Evolutionary conservation across 805 yeast species (phyloP).

Genomic region (Kregervanrija delftensis): DNA sequence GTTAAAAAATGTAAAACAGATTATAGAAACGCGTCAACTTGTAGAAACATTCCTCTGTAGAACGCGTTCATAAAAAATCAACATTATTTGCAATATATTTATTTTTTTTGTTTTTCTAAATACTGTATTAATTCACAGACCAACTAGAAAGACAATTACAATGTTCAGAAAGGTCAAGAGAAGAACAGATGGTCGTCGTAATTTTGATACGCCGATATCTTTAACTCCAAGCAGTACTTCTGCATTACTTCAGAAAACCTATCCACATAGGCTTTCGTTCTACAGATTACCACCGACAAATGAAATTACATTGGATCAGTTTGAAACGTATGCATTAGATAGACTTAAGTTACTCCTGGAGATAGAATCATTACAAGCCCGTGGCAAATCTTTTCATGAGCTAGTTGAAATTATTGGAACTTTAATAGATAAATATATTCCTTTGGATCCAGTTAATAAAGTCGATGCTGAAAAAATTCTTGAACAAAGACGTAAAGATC

Average conservation of each 20-base stretch:
- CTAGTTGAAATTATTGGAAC: constrained; percentile 62
- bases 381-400: constrained; percentile 60
- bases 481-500: constrained; percentile 77
- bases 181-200: constrained; percentile 66
- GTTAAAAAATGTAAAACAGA: too few species aligned
- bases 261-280: constrained; percentile 62
- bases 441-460: constrained; percentile 44
- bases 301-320: constrained; percentile 87
- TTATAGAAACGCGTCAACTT: too few species aligned
- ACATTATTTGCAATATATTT: not conserved
- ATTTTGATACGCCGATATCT: constrained; percentile 37
- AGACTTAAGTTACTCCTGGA: constrained; percentile 77
- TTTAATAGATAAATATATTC: constrained; percentile 54
- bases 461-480: constrained; percentile 32
- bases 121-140: not conserved
- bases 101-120: not conserved
- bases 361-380: constrained; percentile 65
- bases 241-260: constrained; percentile 16
- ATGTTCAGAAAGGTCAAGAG: constrained; percentile 75
- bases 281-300: constrained; percentile 72
- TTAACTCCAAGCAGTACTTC: constrained; percentile 1
- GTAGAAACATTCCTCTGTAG: too few species aligned
- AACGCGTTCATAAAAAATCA: too few species aligned
- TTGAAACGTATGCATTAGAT: constrained; percentile 94
- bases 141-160: not conserved